Base-by-base conservation (phyloP, 768 basidiomycete species). In the Boletellus ananas region DNA sequence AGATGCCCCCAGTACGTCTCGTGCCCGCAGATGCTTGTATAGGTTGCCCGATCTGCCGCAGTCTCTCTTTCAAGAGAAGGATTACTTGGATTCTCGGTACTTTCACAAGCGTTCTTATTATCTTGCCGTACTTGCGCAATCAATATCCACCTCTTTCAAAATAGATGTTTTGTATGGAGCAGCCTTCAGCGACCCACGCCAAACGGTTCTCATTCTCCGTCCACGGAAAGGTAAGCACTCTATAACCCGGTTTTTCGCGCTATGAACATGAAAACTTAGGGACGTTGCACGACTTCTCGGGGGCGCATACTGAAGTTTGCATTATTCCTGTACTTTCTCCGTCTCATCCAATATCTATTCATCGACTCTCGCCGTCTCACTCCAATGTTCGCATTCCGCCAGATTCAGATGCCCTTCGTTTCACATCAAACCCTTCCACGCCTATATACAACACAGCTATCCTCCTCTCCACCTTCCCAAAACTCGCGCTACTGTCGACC, bases 51-150 rank as follows among this genome's bases (percentile, higher is more conserved):
- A 49, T 45, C 47, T 43, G 13, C 14, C 29, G 5, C 48, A 89
- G 87, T 66, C 58, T 41, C 72, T 96, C n/a, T 94, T 98, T 61
- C 91, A 95, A 72, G 91, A 94, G 61, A 99, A 98, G 64, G 94
- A 98, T 63, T 90, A 92, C 56, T 74, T 93, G 50, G 86, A 94
- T 62, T 80, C 84, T 8, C 81, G 96, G 11, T 93, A 87, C 66
- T 94, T 95, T 64, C 87, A 94, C 64, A 98, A 98, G 64, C 78
- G 90, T 34, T 85, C 91, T 0, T 93, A 87, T 64, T 99, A 91
- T 68, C 79, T 97, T 17, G 87, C 93, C 7, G 80, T 79, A 4
- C 72, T 98, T 39, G 88, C 90, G 2, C 74, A 79, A 8, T 78
- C 80, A 1, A 64, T 93, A 34, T 70, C 70, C 37, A 68, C 68